These are phyloP conservation scores for Nitzschia inconspicua DNA, from an alignment of 108 stramenopile genomes.

Conservation along the genomic window DNA sequence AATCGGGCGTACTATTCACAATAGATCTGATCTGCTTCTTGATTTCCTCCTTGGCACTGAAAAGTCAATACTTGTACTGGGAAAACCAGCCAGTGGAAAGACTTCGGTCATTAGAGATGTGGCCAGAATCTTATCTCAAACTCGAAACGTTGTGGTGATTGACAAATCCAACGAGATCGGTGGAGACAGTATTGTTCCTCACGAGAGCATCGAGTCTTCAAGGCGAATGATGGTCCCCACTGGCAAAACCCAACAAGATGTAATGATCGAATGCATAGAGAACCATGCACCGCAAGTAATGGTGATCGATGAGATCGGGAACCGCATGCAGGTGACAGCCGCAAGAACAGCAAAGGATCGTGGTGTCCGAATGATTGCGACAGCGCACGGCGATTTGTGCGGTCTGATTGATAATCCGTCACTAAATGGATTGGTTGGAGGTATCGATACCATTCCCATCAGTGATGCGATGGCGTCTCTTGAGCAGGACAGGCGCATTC, in stretches of 20 bases:
- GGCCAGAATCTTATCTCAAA: slow-evolving; percentile 30
- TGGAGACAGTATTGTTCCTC: slow-evolving; percentile 53
- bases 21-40: slow-evolving; percentile 36
- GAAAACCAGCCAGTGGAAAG: slow-evolving; percentile 32
- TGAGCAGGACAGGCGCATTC: slow-evolving; percentile 9
- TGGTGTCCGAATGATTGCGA: slow-evolving; percentile 63
- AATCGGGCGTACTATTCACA: slow-evolving; percentile 38
- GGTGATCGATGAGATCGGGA: slow-evolving; percentile 63
- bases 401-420: slow-evolving; percentile 44
- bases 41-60: slow-evolving; percentile 30
- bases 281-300: slow-evolving; percentile 61
- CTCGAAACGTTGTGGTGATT: slow-evolving; percentile 38
- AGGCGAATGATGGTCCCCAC: slow-evolving; percentile 60
- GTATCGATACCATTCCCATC: slow-evolving; percentile 38
- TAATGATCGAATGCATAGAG: slow-evolving; percentile 73
- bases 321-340: slow-evolving; percentile 45
- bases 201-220: slow-evolving; percentile 45
- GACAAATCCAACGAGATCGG: slow-evolving; percentile 74
- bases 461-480: slow-evolving; percentile 35
- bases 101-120: slow-evolving; percentile 46
- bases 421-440: slow-evolving; percentile 49
- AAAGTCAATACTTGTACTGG: slow-evolving; percentile 32
- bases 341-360: slow-evolving; percentile 46
- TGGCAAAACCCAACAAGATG: slow-evolving; percentile 31
- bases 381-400: slow-evolving; percentile 61